Percentiles rank a stretch among this genome's conserved stretches.
Conservation (phyloP, 805 yeast species). For the Starmera amethionina region DNA sequence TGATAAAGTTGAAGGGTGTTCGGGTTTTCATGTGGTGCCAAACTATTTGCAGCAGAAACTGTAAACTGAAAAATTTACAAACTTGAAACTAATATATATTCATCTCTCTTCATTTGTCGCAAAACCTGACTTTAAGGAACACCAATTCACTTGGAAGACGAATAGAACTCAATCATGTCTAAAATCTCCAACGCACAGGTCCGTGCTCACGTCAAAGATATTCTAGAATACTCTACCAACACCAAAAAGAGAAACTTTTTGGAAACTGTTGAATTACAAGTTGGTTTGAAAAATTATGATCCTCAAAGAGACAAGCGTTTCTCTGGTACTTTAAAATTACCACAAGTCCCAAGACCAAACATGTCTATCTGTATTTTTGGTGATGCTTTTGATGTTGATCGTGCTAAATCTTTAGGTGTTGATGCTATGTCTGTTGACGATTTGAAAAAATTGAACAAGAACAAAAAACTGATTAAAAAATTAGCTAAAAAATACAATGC, state of each 20-base stretch:
- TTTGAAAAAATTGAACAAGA: constrained; percentile 99
- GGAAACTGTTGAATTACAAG: constrained; percentile 99
- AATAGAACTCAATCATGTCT: constrained; percentile 45
- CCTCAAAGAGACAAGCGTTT: constrained; percentile 99
- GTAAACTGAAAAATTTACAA: background rate
- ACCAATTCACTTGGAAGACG: constrained; percentile 77
- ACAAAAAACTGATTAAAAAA: constrained; percentile 99
- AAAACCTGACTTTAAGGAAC: constrained; percentile 34
- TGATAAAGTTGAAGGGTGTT: too few relatives aligned
- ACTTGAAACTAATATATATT: background rate
- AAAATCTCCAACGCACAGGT: constrained; percentile 88
- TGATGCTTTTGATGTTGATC: constrained; percentile 99
- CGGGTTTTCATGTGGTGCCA: too few relatives aligned
- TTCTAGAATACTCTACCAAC: constrained; percentile 82
- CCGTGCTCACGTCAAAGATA: constrained; percentile 92
- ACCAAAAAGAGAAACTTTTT: constrained; percentile 99
- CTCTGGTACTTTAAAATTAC: constrained; percentile 98
- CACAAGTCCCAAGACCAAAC: constrained; percentile 99
- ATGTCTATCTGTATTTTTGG: constrained; percentile 99
- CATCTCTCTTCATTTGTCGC: constrained; percentile 25
- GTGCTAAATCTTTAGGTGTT: constrained; percentile 98
- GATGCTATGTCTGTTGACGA: constrained; percentile 99
- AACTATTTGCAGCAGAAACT: background rate
- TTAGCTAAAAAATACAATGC: constrained; percentile 99
- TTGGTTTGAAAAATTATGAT: constrained; percentile 99